Evolutionary conservation across 371 early-diverging fungal genomes (phyloP), one percentile per base, ranked within the genome.

Genomic region (Mortierella sp.): DNA sequence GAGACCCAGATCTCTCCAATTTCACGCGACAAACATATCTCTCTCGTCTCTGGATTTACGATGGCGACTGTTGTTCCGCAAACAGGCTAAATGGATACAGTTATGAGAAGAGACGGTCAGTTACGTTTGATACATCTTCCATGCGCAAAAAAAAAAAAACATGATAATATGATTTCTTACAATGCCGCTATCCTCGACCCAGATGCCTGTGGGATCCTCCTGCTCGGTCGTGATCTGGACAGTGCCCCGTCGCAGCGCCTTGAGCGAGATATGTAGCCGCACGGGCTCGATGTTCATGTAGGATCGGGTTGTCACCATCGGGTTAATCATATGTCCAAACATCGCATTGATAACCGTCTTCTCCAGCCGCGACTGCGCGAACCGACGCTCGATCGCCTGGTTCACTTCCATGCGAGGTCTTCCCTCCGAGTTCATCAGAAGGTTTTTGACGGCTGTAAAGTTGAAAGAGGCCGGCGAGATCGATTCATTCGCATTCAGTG

Each of bases 1-100:
- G 88, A 83, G 3, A 96, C 93, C 94, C 95, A 95, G 12, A 96
- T 91, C 80, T 95, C 96, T 48, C 96, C 96, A 27, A 94, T 79
- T 50, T 87, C 85, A 49, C 93, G 87, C 17, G 89, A 87, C 3
- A 87, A 83, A 65, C 92, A 89, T 6, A 91, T 80, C 17, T 79
- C 83, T 6, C 76, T 79, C 4, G 92, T 90, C 26, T 82, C 84
- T 1, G 94, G 94, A 55, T 95, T 88, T 32, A 94, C 94, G 60
- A 95, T 92, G 23, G 94, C 95, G 4, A 93, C 87, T 80, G 92
- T 91, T 0, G 95, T 93, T 64, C 90, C 78, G 27, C 78, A 76
- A 30, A 76, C 64, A 6, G 78, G 78, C 78, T 76, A 61, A n/a
- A n/a, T n/a, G n/a, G n/a, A n/a, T n/a, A n/a, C n/a, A n/a, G n/a